Percentiles rank a stretch among this genome's conserved stretches.
Evolutionary conservation across 2,329 filamentous ascomycete genomes (phyloP).

Genomic region (Alternaria metachromatica): DNA sequence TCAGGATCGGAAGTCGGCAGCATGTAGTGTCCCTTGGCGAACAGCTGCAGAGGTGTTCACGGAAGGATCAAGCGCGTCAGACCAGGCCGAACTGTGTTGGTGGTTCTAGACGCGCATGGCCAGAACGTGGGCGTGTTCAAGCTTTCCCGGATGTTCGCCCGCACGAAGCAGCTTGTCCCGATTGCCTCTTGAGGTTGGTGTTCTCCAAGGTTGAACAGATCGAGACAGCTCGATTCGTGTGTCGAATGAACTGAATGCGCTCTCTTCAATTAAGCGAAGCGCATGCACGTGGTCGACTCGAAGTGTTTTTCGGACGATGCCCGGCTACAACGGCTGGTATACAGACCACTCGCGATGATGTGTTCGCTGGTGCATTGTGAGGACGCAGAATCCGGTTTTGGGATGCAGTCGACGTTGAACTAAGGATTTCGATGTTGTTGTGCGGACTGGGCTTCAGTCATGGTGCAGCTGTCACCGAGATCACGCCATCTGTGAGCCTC

Average conservation of each 20-base stretch:
- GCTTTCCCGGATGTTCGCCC: background rate
- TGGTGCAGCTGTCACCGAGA: conserved; percentile 2
- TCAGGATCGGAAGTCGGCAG: background rate
- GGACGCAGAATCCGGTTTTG: background rate
- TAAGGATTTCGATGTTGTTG: background rate
- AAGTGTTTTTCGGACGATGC: background rate
- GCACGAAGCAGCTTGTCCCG: background rate
- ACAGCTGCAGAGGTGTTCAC: background rate
- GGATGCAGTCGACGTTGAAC: background rate
- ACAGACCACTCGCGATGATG: background rate
- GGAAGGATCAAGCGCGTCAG: background rate
- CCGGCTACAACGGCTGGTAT: background rate
- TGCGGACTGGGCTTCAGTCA: background rate
- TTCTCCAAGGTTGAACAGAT: background rate
- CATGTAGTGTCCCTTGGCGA: background rate
- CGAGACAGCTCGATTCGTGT: background rate
- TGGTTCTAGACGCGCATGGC: background rate
- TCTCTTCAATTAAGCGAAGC: background rate
- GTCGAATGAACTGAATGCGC: background rate
- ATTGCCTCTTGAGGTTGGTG: background rate
- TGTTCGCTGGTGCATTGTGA: background rate
- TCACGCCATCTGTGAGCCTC: background rate
- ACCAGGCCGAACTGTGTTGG: background rate
- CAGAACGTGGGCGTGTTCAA: background rate
- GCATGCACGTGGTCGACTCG: background rate